Evolutionary conservation across 371 early-diverging fungal species (phyloP).

Genomic region (Catenaria anguillulae): DNA sequence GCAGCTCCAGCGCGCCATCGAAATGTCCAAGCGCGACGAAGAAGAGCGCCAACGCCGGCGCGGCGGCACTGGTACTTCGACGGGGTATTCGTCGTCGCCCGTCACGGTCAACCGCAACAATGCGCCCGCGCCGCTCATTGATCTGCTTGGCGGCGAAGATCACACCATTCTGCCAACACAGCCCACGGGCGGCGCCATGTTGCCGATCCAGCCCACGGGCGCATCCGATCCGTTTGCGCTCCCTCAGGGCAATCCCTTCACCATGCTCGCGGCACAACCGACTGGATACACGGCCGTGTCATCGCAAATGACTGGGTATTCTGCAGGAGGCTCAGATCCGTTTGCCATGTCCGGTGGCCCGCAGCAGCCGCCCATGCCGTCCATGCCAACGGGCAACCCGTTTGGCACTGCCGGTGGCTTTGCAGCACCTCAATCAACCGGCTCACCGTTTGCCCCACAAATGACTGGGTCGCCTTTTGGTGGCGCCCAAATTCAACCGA

Average conservation of each 20-base stretch:
- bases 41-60: constrained; percentile 6
- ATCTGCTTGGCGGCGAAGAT: constrained; percentile 5
- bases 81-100: background rate
- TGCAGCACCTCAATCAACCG: background rate
- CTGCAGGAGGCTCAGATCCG: too few relatives aligned
- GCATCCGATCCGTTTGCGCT: constrained; percentile 2
- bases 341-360: too few relatives aligned
- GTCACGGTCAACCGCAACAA: background rate
- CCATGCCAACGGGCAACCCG: background rate
- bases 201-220: constrained; percentile 4
- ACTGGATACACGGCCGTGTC: background rate
- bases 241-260: constrained; percentile 4
- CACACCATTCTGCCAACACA: background rate
- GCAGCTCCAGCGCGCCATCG: constrained; percentile 7
- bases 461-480: background rate
- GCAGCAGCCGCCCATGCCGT: too few relatives aligned
- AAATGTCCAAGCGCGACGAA: constrained; percentile 7
- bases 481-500: too few relatives aligned
- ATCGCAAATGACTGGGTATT: background rate
- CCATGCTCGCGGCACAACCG: background rate
- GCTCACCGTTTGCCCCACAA: background rate
- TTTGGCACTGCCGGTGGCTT: background rate
- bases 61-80: background rate
- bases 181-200: background rate
- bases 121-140: constrained; percentile 6